phyloP scores from a whole-genome alignment of 352 stramenopile genomes.

The Phytophthora cajani region DNA sequence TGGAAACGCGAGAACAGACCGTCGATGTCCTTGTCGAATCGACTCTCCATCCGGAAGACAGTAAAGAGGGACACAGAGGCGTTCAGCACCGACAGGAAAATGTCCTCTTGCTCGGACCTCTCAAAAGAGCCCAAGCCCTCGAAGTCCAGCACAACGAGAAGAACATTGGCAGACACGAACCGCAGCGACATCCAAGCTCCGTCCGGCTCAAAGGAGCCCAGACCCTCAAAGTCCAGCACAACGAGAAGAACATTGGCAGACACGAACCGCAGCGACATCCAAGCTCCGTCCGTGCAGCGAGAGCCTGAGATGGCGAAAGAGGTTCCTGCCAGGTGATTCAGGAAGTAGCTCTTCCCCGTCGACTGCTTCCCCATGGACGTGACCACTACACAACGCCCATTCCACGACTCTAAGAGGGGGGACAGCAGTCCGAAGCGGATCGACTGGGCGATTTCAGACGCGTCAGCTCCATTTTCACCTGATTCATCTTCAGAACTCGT shows the following conservation, averaged over 20 bases:
- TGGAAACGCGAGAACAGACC: conserved; percentile 69
- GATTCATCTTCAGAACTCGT: neutral
- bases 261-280: conserved; percentile 28
- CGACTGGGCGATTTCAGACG: conserved; percentile 51
- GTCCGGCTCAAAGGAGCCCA: neutral
- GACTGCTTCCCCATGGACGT: conserved; percentile 66
- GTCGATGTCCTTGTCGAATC: conserved; percentile 77
- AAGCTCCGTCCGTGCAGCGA: conserved; percentile 47
- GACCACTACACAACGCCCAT: conserved; percentile 31
- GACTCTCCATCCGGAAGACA: conserved; percentile 76
- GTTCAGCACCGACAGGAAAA: conserved; percentile 79
- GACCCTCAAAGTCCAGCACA: no score
- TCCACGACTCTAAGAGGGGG: conserved; percentile 40
- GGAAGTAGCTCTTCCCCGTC: conserved; percentile 80
- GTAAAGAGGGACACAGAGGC: conserved; percentile 72
- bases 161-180: no score
- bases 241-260: no score
- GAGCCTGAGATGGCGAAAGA: conserved; percentile 65
- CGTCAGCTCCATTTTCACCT: conserved; percentile 18
- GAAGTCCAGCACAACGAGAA: no score
- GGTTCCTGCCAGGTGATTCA: conserved; percentile 72
- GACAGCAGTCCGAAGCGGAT: conserved; percentile 48
- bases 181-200: no score
- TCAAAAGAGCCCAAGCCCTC: no score
- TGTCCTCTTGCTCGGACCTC: conserved; percentile 73